Conservation (phyloP, 1,284 basidiomycete genomes). For the Ustilago shanxiensis region DNA sequence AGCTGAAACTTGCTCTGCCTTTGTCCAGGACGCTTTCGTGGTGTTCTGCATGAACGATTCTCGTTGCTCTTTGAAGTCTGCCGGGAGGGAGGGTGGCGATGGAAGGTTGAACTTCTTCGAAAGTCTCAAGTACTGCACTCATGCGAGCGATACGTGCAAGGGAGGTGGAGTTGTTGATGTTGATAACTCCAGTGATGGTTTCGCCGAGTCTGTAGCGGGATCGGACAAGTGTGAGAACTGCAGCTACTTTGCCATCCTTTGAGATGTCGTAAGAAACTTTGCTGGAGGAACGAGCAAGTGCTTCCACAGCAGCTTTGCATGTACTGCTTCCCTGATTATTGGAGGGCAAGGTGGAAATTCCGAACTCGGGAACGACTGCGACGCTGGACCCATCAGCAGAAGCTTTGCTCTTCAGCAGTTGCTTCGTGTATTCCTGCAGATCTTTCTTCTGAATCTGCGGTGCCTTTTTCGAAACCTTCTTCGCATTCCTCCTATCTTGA, state of each 20-base stretch:
- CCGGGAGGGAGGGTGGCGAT: constrained; percentile 57
- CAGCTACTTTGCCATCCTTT: constrained; percentile 66
- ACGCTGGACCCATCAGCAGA: constrained; percentile 2
- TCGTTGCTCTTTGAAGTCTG: constrained; percentile 51
- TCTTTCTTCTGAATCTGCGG: constrained; percentile 23
- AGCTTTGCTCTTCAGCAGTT: constrained; percentile 19
- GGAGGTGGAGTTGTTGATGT: constrained; percentile 54
- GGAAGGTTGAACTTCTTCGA: constrained; percentile 62
- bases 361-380: constrained; percentile 13
- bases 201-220: constrained; percentile 67
- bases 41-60: constrained; percentile 59
- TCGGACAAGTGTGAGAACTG: constrained; percentile 64
- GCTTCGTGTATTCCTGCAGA: constrained; percentile 29
- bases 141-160: constrained; percentile 60
- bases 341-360: constrained; percentile 5
- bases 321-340: constrained; percentile 58
- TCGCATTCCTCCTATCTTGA: constrained; percentile 1
- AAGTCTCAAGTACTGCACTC: constrained; percentile 63
- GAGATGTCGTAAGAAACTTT: constrained; percentile 74
- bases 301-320: constrained; percentile 89
- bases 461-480: background rate
- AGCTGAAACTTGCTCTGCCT: constrained; percentile 52
- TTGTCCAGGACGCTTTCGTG: constrained; percentile 63
- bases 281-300: constrained; percentile 85
- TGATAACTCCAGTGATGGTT: constrained; percentile 61